Conservation (phyloP, 129 eudicot genomes). For the Flaveria sonorensis region DNA sequence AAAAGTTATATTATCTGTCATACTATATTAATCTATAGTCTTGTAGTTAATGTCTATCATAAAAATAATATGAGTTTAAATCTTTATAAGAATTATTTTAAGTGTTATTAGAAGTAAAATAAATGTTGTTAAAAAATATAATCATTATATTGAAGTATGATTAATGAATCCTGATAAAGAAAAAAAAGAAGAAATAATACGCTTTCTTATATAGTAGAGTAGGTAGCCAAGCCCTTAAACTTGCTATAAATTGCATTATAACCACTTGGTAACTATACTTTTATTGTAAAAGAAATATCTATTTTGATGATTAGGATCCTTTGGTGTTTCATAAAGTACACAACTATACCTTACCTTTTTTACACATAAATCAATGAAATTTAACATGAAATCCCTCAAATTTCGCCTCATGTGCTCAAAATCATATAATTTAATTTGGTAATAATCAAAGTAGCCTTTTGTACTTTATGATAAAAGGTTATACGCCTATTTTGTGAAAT, state of each 20-base stretch:
- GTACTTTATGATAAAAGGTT: conserved; percentile 39
- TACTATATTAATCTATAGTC: too few species aligned
- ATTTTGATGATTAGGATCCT: conserved; percentile 17
- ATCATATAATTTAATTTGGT: conserved; percentile 28
- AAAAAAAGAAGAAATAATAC: too few species aligned
- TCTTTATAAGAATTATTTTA: too few species aligned
- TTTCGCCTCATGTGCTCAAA: conserved; percentile 10
- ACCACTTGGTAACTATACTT: conserved; percentile 14
- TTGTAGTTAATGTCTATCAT: too few species aligned
- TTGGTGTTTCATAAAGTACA: background rate
- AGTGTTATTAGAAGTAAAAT: too few species aligned
- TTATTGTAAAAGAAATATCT: conserved; percentile 1
- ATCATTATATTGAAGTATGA: too few species aligned
- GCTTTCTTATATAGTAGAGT: too few species aligned
- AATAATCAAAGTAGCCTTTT: conserved; percentile 32
- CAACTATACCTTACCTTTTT: conserved; percentile 15
- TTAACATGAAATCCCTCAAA: conserved; percentile 20
- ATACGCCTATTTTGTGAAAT: conserved; percentile 40
- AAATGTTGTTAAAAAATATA: too few species aligned
- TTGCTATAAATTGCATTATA: conserved; percentile 25
- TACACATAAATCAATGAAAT: conserved; percentile 6
- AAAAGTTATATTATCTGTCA: too few species aligned
- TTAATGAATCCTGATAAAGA: too few species aligned
- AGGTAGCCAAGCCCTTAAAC: background rate
- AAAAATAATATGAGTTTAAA: too few species aligned